These are phyloP conservation scores for Pythium guiyangense DNA, from an alignment of 352 stramenopile species.

Conservation along the genomic window DNA sequence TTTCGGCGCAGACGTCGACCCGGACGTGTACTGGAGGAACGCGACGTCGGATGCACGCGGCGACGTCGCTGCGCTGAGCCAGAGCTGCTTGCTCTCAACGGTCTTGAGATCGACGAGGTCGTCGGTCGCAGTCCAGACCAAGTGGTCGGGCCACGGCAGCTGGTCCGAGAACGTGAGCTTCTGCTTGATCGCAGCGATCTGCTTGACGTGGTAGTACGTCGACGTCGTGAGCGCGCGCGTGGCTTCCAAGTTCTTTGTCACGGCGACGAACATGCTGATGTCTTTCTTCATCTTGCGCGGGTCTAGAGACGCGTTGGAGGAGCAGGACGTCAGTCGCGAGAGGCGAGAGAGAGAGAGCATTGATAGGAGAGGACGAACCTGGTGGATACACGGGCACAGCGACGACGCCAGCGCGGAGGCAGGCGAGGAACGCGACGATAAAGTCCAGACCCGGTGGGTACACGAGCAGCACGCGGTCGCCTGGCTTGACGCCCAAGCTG, in stretches of 20 bases:
- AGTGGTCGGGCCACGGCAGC: constrained; percentile 81
- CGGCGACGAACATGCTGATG: constrained; percentile 93
- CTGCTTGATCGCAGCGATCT: constrained; percentile 84
- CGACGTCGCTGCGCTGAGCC: constrained; percentile 29
- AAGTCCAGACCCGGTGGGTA: constrained; percentile 98
- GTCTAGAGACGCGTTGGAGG: constrained; percentile 36
- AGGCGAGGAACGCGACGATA: constrained; percentile 96
- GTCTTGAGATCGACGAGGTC: constrained; percentile 47
- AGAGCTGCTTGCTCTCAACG: constrained; percentile 32
- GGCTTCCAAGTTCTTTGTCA: constrained; percentile 90
- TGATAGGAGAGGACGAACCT: constrained; percentile 24
- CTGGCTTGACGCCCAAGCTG: constrained; percentile 57
- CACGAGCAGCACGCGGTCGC: constrained; percentile 91
- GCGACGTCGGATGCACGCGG: constrained; percentile 69
- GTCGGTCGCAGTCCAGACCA: constrained; percentile 88
- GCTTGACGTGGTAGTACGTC: constrained; percentile 94
- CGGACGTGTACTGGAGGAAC: constrained; percentile 99
- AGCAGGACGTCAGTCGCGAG: not conserved
- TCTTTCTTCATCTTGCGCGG: constrained; percentile 94
- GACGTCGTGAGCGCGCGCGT: constrained; percentile 90
- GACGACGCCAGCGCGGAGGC: constrained; percentile 90
- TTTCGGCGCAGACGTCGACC: constrained; percentile 97
- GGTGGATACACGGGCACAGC: constrained; percentile 90
- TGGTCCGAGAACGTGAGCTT: constrained; percentile 66
- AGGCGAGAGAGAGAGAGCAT: too few species aligned